Evolutionary conservation across 495 filamentous ascomycete species (phyloP), one percentile per base, ranked within the genome.

Genomic region (Hypomontagnella monticulosa): DNA sequence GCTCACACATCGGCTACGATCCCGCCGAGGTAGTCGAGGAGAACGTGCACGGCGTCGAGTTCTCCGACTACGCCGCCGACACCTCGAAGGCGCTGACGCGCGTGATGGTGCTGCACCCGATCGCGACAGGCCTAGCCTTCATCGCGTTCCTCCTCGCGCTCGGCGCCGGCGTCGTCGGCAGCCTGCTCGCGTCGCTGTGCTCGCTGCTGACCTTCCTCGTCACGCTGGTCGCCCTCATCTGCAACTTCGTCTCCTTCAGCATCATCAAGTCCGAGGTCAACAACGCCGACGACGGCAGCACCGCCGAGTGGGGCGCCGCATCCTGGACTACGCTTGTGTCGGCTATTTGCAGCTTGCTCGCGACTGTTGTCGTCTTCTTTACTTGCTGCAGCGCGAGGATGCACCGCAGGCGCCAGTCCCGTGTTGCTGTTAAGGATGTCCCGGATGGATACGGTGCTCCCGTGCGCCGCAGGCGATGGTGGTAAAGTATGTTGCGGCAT

Each of bases 61-160:
- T 81, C 76, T 83, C 80, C 42, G 71, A 73, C 61, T 70, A 75
- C 61, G 73, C 78, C 5, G 62, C 63, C 18, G 71, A 77, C 66
- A 81, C 82, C 18, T 63, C 82, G n/a, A 74, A 76, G 33, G 71
- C 64, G 0, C 77, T 88, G 4, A 87, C 86, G 12, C 77, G 75
- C 50, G 84, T 81, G 48, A 83, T 88, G 82, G 66, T 88, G 52
- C 78, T 88, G 47, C 85, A 88, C 75, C 85, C 86, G 8, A 78
- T 88, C 73, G 85, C 81, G 4, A 82, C 79, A 51, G 85, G 76
- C 15, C 59, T 87, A 12, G 76, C 80, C 57, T 87, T 87, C 76
- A 81, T 87, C 71, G 80, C 85, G 53, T 87, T 88, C 78, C 54
- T 85, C 18, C 70, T 84, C 50, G 76, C 79, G 6, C 73, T 84